phyloP scores from a whole-genome alignment of 176 grass and related monocot species.

The Triticum dicoccoides region DNA sequence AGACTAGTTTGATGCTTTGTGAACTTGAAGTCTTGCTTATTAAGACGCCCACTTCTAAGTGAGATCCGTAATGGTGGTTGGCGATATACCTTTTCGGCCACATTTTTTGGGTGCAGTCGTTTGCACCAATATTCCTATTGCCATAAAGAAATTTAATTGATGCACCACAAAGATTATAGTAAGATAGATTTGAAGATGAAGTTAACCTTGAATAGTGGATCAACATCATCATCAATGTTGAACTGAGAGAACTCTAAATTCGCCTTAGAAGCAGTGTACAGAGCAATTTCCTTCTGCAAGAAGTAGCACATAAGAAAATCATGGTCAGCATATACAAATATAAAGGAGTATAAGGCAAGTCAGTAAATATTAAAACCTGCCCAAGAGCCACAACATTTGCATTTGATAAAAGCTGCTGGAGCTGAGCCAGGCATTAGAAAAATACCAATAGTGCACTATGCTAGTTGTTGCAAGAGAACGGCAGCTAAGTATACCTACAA shows the following conservation, averaged over 20 bases:
- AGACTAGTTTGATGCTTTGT: slow-evolving; percentile 83
- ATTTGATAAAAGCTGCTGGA: slow-evolving; percentile 17
- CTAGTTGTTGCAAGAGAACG: slow-evolving; percentile 9
- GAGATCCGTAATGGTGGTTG: slow-evolving; percentile 81
- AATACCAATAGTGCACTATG: background rate
- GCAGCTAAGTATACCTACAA: slow-evolving; percentile 9
- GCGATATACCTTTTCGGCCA: slow-evolving; percentile 89
- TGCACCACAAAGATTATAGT: slow-evolving; percentile 3
- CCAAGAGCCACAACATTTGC: background rate
- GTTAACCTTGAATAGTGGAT: slow-evolving; percentile 94
- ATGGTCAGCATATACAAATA: slow-evolving; percentile 24
- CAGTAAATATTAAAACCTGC: background rate
- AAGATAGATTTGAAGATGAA: slow-evolving; percentile 2
- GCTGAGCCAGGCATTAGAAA: background rate
- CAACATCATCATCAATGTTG: slow-evolving; percentile 94
- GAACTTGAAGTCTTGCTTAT: slow-evolving; percentile 88
- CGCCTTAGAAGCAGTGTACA: slow-evolving; percentile 96
- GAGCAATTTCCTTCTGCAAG: slow-evolving; percentile 93
- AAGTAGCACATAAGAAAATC: slow-evolving; percentile 30
- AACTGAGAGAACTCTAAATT: slow-evolving; percentile 98
- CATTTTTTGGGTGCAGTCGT: slow-evolving; percentile 92
- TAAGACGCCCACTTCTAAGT: slow-evolving; percentile 75
- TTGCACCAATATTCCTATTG: slow-evolving; percentile 99
- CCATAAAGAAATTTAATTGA: slow-evolving; percentile 17
- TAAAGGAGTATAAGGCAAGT: background rate